Conservation (phyloP, 23 red algal species). For the Chondrus crispus region DNA sequence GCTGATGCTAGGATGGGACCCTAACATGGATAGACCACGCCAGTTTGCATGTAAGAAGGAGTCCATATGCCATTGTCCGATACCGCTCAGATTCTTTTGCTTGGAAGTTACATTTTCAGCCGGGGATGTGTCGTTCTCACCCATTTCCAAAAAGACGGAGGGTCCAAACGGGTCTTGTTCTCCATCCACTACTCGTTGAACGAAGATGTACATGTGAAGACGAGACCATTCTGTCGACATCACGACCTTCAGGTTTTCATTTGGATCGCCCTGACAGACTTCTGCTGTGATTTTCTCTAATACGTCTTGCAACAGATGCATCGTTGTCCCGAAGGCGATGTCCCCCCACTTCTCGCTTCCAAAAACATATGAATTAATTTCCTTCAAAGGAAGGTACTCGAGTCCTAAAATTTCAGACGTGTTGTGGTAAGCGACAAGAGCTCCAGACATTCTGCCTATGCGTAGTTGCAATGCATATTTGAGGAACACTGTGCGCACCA, state of each 20-base stretch:
- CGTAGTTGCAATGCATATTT: constrained; percentile 94
- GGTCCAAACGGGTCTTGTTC: constrained; percentile 14
- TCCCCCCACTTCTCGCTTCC: constrained; percentile 55
- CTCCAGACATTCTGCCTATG: constrained; percentile 90
- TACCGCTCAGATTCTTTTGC: not conserved
- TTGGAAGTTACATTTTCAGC: not conserved
- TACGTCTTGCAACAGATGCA: constrained; percentile 4
- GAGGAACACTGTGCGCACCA: constrained; percentile 88
- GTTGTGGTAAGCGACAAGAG: constrained; percentile 83
- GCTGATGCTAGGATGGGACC: not conserved
- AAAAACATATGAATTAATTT: constrained; percentile 97
- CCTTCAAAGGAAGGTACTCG: constrained; percentile 75
- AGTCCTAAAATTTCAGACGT: constrained; percentile 67
- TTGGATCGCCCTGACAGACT: not conserved
- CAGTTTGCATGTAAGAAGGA: not conserved
- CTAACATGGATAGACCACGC: constrained; percentile 1
- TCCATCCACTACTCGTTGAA: constrained; percentile 12
- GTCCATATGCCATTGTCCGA: constrained; percentile 40
- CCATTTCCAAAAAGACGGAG: not conserved
- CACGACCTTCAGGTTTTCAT: constrained; percentile 39
- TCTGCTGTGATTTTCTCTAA: constrained; percentile 1
- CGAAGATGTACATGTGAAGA: constrained; percentile 39
- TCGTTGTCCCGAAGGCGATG: constrained; percentile 41
- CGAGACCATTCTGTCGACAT: constrained; percentile 35
- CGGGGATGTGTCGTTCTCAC: not conserved